phyloP scores from a whole-genome alignment of 1,139 yeast genomes.

The Yamadazyma conglobata region DNA sequence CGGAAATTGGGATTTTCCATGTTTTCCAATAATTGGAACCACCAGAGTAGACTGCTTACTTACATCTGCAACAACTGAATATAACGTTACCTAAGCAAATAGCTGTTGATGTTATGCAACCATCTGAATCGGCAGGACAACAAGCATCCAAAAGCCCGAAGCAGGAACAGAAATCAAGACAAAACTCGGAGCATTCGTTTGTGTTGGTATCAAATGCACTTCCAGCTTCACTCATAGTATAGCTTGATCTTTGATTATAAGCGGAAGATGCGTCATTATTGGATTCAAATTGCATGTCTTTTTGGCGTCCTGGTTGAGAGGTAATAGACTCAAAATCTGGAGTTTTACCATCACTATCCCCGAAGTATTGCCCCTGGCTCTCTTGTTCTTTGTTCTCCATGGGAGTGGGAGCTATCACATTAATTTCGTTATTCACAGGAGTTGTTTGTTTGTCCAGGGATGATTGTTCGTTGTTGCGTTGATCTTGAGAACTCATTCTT shows the following conservation, averaged over 20 bases:
- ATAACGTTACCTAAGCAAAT: constrained; percentile 37
- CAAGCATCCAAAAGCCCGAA: constrained; percentile 42
- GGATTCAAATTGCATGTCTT: constrained; percentile 16
- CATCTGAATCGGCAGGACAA: constrained; percentile 43
- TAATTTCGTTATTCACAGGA: too few species aligned
- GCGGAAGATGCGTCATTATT: constrained; percentile 7
- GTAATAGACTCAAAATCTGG: constrained; percentile 11
- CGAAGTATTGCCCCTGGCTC: too few species aligned
- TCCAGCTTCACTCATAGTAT: constrained; percentile 24
- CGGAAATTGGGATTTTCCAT: too few species aligned
- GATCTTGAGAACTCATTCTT: too few species aligned
- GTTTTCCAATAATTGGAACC: too few species aligned
- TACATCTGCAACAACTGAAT: constrained; percentile 35
- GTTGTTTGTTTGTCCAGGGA: too few species aligned
- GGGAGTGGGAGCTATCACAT: too few species aligned
- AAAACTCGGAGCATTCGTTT: constrained; percentile 45
- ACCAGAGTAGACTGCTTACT: too few species aligned
- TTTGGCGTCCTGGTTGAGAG: constrained; percentile 12
- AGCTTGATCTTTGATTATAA: constrained; percentile 14
- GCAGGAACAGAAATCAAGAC: constrained; percentile 36
- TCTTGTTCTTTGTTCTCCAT: too few species aligned
- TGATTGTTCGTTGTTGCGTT: too few species aligned
- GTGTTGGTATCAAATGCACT: constrained; percentile 35
- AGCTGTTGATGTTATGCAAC: constrained; percentile 36
- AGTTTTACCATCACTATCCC: too few species aligned